Evolutionary conservation across 1,139 yeast genomes (phyloP).

Genomic region (Trichomonascaceae sp.): DNA sequence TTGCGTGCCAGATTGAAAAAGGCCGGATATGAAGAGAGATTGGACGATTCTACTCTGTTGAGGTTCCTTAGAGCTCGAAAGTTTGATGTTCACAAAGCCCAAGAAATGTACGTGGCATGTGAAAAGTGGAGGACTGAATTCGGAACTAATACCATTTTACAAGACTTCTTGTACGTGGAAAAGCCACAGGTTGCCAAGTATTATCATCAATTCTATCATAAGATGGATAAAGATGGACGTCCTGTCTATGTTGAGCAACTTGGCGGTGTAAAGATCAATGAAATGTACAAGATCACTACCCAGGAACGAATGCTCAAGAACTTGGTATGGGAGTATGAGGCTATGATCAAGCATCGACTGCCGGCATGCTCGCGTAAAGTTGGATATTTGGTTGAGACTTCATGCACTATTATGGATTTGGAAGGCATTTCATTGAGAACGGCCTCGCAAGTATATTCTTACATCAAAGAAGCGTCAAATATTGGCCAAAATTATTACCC

Average conservation of each 20-base stretch:
- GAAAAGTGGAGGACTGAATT: constrained; percentile 88
- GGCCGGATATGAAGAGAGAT: constrained; percentile 63
- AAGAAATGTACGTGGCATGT: constrained; percentile 76
- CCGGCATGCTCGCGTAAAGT: constrained; percentile 91
- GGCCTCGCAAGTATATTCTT: constrained; percentile 78
- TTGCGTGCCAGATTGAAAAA: constrained; percentile 54
- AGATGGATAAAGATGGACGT: constrained; percentile 94
- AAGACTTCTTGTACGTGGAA: constrained; percentile 84
- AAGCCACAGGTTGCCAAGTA: constrained; percentile 81
- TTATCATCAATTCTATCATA: constrained; percentile 96
- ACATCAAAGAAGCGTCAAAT: constrained; percentile 85
- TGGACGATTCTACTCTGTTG: constrained; percentile 84
- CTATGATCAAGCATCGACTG: constrained; percentile 73
- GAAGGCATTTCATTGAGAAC: constrained; percentile 85
- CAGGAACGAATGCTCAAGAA: constrained; percentile 95
- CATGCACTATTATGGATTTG: constrained; percentile 91
- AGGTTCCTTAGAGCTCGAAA: constrained; percentile 94
- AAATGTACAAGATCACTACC: constrained; percentile 88
- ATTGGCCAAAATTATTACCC: constrained; percentile 98
- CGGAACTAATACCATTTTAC: constrained; percentile 79
- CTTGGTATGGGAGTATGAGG: constrained; percentile 96
- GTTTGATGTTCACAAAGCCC: constrained; percentile 75
- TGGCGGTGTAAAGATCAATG: constrained; percentile 81
- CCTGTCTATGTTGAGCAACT: constrained; percentile 93
- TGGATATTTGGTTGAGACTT: constrained; percentile 80